Evolutionary conservation across 306 rosid species (phyloP).

Genomic region (Cicer cuneatum): DNA sequence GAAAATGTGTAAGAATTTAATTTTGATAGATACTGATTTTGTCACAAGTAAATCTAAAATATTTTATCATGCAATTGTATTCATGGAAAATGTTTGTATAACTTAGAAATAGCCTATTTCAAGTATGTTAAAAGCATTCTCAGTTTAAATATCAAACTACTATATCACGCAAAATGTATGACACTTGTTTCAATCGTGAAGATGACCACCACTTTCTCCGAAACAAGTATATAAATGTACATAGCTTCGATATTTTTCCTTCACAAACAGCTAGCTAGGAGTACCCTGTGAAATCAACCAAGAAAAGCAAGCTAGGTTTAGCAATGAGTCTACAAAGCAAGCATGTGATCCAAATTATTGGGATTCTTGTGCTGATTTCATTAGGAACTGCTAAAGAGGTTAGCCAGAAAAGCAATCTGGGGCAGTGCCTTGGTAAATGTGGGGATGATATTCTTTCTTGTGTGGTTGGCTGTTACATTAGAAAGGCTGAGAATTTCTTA

Average conservation of each 20-base stretch:
- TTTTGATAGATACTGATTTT: too few relatives aligned
- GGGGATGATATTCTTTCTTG: conserved; percentile 28
- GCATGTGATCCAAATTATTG: conserved; percentile 16
- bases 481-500: neutral
- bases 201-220: conserved; percentile 26
- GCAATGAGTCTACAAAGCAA: conserved; percentile 27
- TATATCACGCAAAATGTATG: conserved; percentile 18
- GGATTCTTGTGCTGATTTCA: conserved; percentile 34
- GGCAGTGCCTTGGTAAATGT: conserved; percentile 31
- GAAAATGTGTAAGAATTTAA: too few relatives aligned
- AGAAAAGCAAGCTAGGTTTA: neutral
- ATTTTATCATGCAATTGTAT: neutral
- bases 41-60: too few relatives aligned
- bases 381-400: conserved; percentile 27
- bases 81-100: neutral
- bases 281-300: neutral
- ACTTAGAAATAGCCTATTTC: neutral
- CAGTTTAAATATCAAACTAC: conserved; percentile 10
- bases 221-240: conserved; percentile 9
- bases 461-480: neutral
- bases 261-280: neutral
- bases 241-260: neutral
- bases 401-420: neutral
- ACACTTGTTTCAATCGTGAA: conserved; percentile 34
- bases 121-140: neutral